Evolutionary conservation across 805 yeast genomes (phyloP).

Genomic region (Kuraishia cidri): DNA sequence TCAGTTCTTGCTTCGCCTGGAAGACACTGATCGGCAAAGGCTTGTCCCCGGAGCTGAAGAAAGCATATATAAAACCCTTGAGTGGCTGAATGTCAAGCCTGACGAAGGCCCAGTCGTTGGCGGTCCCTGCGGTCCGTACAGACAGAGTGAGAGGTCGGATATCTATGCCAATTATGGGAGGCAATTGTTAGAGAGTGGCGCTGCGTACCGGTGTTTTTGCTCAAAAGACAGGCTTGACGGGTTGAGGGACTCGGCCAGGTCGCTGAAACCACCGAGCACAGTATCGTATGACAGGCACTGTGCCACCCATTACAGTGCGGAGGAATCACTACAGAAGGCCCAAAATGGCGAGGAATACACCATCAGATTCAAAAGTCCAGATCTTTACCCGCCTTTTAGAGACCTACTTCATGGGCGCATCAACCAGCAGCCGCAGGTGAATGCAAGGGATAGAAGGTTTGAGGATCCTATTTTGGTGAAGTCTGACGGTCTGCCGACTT

Average conservation of each 20-base stretch:
- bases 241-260: constrained; percentile 65
- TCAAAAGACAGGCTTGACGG: constrained; percentile 65
- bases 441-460: constrained; percentile 59
- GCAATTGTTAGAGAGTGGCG: constrained; percentile 47
- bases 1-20: constrained; percentile 71
- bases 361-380: constrained; percentile 74
- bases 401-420: constrained; percentile 77
- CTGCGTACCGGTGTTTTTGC: constrained; percentile 85
- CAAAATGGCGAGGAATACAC: constrained; percentile 32
- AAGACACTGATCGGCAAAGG: constrained; percentile 87
- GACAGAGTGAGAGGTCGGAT: constrained; percentile 71
- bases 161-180: constrained; percentile 59
- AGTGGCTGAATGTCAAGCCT: constrained; percentile 66
- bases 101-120: constrained; percentile 79
- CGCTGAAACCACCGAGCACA: constrained; percentile 78
- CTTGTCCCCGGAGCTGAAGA: constrained; percentile 76
- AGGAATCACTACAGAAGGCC: constrained; percentile 28
- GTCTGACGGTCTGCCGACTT: constrained; percentile 94
- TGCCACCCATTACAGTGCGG: constrained; percentile 26
- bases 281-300: constrained; percentile 90
- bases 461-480: constrained; percentile 88
- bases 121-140: constrained; percentile 62
- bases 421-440: constrained; percentile 73
- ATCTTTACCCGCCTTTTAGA: constrained; percentile 48
- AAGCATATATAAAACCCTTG: constrained; percentile 63